Base-by-base conservation (phyloP, 2,329 filamentous ascomycete species). In the Trichoderma hamatum region DNA sequence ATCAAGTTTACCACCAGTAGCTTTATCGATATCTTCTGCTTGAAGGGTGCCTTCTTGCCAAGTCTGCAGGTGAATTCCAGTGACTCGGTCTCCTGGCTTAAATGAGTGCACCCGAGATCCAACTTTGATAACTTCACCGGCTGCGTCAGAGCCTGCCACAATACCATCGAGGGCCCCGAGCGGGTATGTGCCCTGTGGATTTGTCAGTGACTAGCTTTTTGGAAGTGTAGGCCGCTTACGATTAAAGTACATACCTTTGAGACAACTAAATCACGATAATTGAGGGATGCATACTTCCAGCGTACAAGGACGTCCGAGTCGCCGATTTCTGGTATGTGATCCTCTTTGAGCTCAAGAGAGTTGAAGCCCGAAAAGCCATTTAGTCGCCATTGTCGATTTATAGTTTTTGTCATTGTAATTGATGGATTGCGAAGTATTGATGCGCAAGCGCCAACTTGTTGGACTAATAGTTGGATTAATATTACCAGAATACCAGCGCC, bases 211-310 rank as follows among this genome's bases (percentile, higher is more conserved):
- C 19, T n/a, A 7, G 1, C 19, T 39, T 39, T 39, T 11, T 21
- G 1, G 10, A n/a, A 2, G 2, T 3, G 19, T 46, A 1, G n/a
- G 1, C 19, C n/a, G 1, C 19, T 11, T 21, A 16, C 19, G 19
- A 5, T n/a, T 6, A 10, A 36, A 21, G n/a, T n/a, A n/a, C n/a
- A 21, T 46, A 46, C 43, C 43, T 46, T 46, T 21, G 43, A 46
- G 6, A 46, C 19, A 19, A 46, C 43, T 9, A 46, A 21, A 46
- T 46, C 43, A 46, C 43, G 43, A 46, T 46, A 46, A 46, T 46
- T 46, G 2, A 46, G 43, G 1, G 43, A 46, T 3, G 43, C 43
- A 46, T 46, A 46, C 7, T 21, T 46, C 43, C 43, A 46, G 19
- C 43, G 43, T 19, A 46, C 43, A 19, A 46, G 43, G 6, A 46